phyloP scores from a whole-genome alignment of 495 filamentous ascomycete genomes.

The Penicillium ucsense region DNA sequence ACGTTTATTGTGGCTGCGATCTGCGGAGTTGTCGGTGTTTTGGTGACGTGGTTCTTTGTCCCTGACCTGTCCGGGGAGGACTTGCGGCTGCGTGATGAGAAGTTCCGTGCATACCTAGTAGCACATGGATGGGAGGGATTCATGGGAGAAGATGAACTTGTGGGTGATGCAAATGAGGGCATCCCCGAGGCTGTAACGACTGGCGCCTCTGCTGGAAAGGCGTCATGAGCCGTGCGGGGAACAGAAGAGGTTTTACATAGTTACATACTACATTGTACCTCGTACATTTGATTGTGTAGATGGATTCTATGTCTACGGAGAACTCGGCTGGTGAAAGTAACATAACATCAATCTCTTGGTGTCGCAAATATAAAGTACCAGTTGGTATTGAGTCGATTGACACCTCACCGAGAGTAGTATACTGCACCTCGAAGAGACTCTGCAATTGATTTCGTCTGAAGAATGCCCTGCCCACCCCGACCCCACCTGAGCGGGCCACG shows the following conservation, averaged over 20 bases:
- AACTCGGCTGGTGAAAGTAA: no score
- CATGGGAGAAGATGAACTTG: constrained; percentile 36
- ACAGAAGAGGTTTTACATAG: no score
- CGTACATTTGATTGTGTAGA: no score
- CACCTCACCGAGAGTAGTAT: no score
- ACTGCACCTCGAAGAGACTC: not conserved
- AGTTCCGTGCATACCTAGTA: constrained; percentile 38
- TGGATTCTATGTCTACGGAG: no score
- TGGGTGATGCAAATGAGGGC: constrained; percentile 20
- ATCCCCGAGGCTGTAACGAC: constrained; percentile 3
- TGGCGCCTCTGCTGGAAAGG: not conserved
- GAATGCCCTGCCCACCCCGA: not conserved
- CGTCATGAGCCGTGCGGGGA: not conserved
- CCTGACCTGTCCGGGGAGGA: constrained; percentile 38
- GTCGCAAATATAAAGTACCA: no score
- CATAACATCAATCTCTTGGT: no score
- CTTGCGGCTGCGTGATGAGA: constrained; percentile 30
- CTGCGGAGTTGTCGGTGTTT: constrained; percentile 39
- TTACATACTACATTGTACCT: no score
- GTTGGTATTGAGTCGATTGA: no score
- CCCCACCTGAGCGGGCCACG: not conserved
- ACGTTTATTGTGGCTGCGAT: constrained; percentile 46
- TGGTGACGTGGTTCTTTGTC: constrained; percentile 43
- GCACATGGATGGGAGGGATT: constrained; percentile 37
- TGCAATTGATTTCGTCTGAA: not conserved